Evolutionary conservation across 352 stramenopile species (phyloP).

Genomic region (Phytophthora capsici): DNA sequence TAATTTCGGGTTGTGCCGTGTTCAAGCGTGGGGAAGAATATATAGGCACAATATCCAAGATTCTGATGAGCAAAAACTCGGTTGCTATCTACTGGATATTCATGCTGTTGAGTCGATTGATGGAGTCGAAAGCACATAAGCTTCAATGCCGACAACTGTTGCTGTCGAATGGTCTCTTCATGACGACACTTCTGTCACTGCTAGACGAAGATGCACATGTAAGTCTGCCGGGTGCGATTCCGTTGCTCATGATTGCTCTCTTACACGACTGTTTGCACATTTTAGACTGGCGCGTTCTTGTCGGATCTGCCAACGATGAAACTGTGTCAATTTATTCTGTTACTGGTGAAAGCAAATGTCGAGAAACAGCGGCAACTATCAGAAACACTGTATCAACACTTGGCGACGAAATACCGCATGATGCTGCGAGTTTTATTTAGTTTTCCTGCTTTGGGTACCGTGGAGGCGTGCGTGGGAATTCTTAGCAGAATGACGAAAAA

Average conservation of each 20-base stretch:
- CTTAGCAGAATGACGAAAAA: constrained; percentile 80
- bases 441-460: constrained; percentile 71
- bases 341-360: constrained; percentile 65
- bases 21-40: constrained; percentile 78
- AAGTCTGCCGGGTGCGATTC: constrained; percentile 1
- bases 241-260: neutral
- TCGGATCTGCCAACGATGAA: constrained; percentile 83
- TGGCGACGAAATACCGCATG: constrained; percentile 80
- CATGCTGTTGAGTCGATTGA: constrained; percentile 64
- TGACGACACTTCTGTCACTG: constrained; percentile 67
- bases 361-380: constrained; percentile 72
- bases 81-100: constrained; percentile 82
- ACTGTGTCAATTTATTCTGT: constrained; percentile 74
- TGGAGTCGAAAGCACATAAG: constrained; percentile 72
- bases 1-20: neutral
- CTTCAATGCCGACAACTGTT: constrained; percentile 64
- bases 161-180: constrained; percentile 67
- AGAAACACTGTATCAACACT: constrained; percentile 68
- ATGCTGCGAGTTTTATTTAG: constrained; percentile 80
- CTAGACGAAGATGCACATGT: constrained; percentile 78
- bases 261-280: constrained; percentile 15
- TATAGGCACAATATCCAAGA: constrained; percentile 65
- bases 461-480: constrained; percentile 79
- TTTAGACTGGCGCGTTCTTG: constrained; percentile 63
- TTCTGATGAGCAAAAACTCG: constrained; percentile 58